Conservation (phyloP, 768 basidiomycete genomes). For the Exidia glandulosa region DNA sequence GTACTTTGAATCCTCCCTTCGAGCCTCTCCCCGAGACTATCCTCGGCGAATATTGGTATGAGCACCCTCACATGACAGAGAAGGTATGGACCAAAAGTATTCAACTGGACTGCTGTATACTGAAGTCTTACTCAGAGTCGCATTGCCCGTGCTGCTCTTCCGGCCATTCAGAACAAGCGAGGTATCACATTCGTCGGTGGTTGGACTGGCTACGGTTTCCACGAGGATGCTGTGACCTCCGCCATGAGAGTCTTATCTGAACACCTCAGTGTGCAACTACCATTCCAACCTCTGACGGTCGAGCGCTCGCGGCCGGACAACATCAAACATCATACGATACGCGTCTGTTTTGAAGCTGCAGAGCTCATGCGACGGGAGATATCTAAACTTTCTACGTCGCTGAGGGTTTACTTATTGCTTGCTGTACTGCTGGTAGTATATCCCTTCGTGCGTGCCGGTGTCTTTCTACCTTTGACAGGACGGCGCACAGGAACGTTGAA, state of each 20-base stretch:
- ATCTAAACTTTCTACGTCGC: too few relatives aligned
- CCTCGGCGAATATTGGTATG: not conserved
- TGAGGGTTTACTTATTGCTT: too few relatives aligned
- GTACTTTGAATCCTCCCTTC: conserved; percentile 26
- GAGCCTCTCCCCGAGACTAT: not conserved
- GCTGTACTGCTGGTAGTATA: too few relatives aligned
- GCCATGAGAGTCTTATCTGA: not conserved
- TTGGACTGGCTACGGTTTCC: not conserved
- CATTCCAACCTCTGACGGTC: not conserved
- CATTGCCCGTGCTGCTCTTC: not conserved
- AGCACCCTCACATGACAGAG: not conserved
- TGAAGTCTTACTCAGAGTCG: not conserved
- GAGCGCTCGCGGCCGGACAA: not conserved
- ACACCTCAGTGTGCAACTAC: not conserved
- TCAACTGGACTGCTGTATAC: not conserved
- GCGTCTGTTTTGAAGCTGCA: too few relatives aligned
- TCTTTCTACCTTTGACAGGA: too few relatives aligned
- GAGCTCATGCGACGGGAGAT: too few relatives aligned
- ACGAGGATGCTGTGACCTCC: not conserved
- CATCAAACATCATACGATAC: not conserved
- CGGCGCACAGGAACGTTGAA: too few relatives aligned
- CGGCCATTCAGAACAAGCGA: not conserved
- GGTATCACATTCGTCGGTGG: not conserved
- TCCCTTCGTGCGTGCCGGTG: too few relatives aligned
- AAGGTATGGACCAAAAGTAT: too few relatives aligned